Base-by-base conservation (phyloP, 805 yeast species). In the Metschnikowia hibisci region DNA sequence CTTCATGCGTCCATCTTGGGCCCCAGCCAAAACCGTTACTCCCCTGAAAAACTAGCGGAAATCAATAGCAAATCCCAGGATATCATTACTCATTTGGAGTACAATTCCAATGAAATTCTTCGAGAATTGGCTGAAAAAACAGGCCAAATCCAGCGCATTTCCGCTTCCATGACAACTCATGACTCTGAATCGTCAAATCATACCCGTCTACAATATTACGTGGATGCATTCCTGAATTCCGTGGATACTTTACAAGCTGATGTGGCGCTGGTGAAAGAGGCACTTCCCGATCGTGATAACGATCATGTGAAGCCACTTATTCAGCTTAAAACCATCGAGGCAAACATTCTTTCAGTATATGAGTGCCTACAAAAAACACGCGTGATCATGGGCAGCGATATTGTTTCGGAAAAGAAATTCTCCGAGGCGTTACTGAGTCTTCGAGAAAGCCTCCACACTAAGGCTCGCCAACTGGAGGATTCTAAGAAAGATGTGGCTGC, bases 181-280 rank as follows among this genome's bases (percentile, higher is more conserved):
- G 53, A 57, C 32, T 13, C 40, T n/a, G 33, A 20, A 10, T 16
- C 16, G 9, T 11, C 39, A 4, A 61, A 62, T n/a, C 71, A 79
- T 1, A 76, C 84, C 8, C 69, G 87, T 46, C 62, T 84, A 36
- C 84, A 82, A 50, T 83, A 83, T 58, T 83, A 82, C 55, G 63
- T 81, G 33, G 84, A 81, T 34, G 76, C 82, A 0, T 61, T 84
- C 36, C 71, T 77, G 12, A 76, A 79, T 41, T 75, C 87, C 0
- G 76, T 82, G 18, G 69, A 75, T 33, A 69, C 85, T 2, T 57
- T 84, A 31, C 74, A 78, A n/a, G 33, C 26, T 12, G 54, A 53
- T 16, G 44, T 52, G 12, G 46, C 38, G 14, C 29, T 20, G 13
- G 50, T 47, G 4, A 39, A 44, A 13, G 32, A 30, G 8, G 37